Conservation (phyloP, 805 yeast genomes). For the Zygosaccharomyces gambellarensis region DNA sequence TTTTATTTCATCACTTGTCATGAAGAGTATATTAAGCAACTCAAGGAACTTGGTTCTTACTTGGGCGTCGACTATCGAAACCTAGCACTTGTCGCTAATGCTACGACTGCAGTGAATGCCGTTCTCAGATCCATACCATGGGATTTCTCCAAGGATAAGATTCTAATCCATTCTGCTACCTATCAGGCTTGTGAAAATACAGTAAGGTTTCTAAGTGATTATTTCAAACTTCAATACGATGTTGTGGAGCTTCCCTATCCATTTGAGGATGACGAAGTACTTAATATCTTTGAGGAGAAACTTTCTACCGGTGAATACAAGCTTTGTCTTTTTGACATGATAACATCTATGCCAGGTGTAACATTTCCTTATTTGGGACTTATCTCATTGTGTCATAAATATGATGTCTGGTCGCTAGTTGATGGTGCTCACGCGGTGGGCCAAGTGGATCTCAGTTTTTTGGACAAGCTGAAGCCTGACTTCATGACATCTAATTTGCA, state of each 20-base stretch:
- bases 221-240: slow-evolving; percentile 35
- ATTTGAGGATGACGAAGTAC: slow-evolving; percentile 39
- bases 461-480: slow-evolving; percentile 48
- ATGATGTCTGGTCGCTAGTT: slow-evolving; percentile 49
- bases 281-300: slow-evolving; percentile 32
- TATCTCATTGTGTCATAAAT: slow-evolving; percentile 41
- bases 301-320: slow-evolving; percentile 30
- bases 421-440: slow-evolving; percentile 77
- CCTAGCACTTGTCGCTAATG: slow-evolving; percentile 53
- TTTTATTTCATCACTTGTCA: slow-evolving; percentile 34
- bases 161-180: slow-evolving; percentile 46
- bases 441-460: slow-evolving; percentile 39
- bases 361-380: slow-evolving; percentile 51
- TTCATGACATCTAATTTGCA: slow-evolving; percentile 60
- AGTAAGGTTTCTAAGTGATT: slow-evolving; percentile 38
- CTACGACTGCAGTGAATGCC: slow-evolving; percentile 56
- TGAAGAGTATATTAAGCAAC: slow-evolving; percentile 32
- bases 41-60: slow-evolving; percentile 40
- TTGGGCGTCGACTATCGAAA: slow-evolving; percentile 44
- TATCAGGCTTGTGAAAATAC: slow-evolving; percentile 55
- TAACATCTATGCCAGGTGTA: slow-evolving; percentile 62
- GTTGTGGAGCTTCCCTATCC: slow-evolving; percentile 43
- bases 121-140: slow-evolving; percentile 49
- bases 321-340: slow-evolving; percentile 51
- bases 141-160: slow-evolving; percentile 43